Evolutionary conservation across 2,329 filamentous ascomycete species (phyloP), one percentile per base, ranked within the genome.

Genomic region (Penicillium sp.): DNA sequence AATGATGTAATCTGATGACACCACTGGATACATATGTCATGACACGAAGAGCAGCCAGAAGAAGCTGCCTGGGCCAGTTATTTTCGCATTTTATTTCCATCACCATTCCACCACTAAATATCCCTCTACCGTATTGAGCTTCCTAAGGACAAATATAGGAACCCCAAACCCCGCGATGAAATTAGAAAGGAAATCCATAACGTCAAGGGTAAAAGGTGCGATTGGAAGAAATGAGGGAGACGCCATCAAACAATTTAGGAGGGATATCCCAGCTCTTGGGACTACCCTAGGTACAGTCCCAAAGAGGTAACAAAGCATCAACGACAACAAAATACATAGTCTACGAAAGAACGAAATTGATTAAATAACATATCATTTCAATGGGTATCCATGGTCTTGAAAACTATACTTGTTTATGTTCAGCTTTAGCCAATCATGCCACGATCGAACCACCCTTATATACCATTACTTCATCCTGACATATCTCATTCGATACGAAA

Each of bases 161-260:
- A 80, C 55, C 78, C 78, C 1, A 65, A 80, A 53, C 73, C 81
- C 13, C 72, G 78, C 23, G 75, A 80, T 44, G 62, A 80, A 60
- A 70, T 80, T 59, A 80, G 81, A 65, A 70, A 80, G 53, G 78
- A 81, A 59, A 73, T 81, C 45, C 72, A 81, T 45, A 61, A 74
- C n/a, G n/a, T n/a, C n/a, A n/a, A 29, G 27, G 27, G 27, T 9
- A 10, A 29, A 29, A 29, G 27, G 27, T 29, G 27, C 27, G 9
- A 10, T 29, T 10, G 27, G 27, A 29, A 29, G 27, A 29, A 33
- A 13, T n/a, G 17, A 38, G 3, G 12, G 35, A 38, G 17, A 4
- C n/a, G 17, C 17, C 17, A 38, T n/a, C 35, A 36, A 36, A 36
- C 2, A 33, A 33, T 13, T 5, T 33, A 12, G 3, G 31, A 33